Base-by-base conservation (phyloP, 805 yeast species). In the Middelhovenomyces tepae region DNA sequence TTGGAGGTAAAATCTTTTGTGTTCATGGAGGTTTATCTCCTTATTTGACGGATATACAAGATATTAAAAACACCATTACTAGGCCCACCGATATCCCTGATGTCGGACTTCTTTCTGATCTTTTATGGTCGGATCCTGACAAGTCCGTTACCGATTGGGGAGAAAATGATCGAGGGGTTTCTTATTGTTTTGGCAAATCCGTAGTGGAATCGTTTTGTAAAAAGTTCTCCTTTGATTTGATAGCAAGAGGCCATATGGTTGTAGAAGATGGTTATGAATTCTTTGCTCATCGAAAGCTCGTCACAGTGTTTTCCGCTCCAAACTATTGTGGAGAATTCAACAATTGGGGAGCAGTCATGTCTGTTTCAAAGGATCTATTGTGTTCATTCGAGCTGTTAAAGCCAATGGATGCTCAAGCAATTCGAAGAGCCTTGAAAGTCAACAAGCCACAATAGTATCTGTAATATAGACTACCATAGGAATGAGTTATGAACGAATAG, bases 291-390 rank as follows among this genome's bases (percentile, higher is more conserved):
- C 59, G 81, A 21, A 71, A 78, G 7, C 60, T 78, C 43, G 85
- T 78, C 16, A 78, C 86, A 0, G 84, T 78, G 15, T 78, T 78
- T 50, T 68, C 76, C 33, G 86, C 86, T 2, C 86, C 85, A 7
- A 78, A 78, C 53, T 78, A 78, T 53, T 78, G 85, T 49, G 85
- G 86, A n/a, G 86, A 78, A 55, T 78, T 78, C 50, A 84, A 86
- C 54, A 85, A 85, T 50, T 85, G 95, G 95, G 95, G 95, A 16
- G 98, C 98, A 2, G 96, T 89, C 4, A 89, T 89, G 97, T 78
- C 93, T 47, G 97, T 89, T 10, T 74, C 84, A 42, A 95, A 89
- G 43, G 96, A 89, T 48, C 66, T 89, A 44, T 64, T 91, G 37
- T 89, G 98, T 58, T 79, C 91, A 41, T 89, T 89, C 58, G 98